phyloP scores from a whole-genome alignment of 2,329 filamentous ascomycete species.

The Colletotrichum godetiae region DNA sequence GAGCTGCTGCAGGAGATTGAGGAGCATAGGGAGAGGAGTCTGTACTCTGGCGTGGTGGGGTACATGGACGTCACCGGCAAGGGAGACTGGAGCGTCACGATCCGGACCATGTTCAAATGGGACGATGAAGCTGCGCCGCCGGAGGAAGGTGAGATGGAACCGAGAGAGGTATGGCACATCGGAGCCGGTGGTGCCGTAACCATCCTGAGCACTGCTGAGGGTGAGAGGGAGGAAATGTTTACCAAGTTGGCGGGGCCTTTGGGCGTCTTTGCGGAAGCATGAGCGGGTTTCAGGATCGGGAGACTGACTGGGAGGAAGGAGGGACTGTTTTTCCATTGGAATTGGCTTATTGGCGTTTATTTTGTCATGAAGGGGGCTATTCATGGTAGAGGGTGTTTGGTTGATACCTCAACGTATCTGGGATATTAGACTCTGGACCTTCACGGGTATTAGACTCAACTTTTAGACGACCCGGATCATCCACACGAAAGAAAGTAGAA shows the following conservation, averaged over 20 bases:
- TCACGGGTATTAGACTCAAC: conserved; percentile 40
- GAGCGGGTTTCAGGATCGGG: not conserved
- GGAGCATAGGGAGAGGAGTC: conserved; percentile 68
- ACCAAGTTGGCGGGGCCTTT: conserved; percentile 74
- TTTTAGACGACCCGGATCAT: conserved; percentile 33
- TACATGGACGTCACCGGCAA: conserved; percentile 88
- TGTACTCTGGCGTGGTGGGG: conserved; percentile 91
- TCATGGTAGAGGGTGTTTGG: conserved; percentile 9
- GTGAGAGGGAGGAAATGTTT: conserved; percentile 92
- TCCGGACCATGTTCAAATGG: conserved; percentile 83
- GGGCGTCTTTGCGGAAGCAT: conserved; percentile 56
- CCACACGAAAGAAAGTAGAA: conserved; percentile 2
- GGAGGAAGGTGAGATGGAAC: conserved; percentile 43
- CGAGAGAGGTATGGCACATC: conserved; percentile 78
- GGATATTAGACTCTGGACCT: conserved; percentile 35
- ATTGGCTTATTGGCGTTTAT: conserved; percentile 17
- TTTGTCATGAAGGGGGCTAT: not conserved
- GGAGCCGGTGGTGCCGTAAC: conserved; percentile 94
- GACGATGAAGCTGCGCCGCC: conserved; percentile 63
- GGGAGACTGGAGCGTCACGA: conserved; percentile 92
- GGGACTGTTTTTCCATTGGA: not conserved
- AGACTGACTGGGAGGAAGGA: too few relatives aligned
- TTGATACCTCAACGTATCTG: conserved; percentile 42
- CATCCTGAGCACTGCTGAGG: conserved; percentile 80
- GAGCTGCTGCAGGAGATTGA: conserved; percentile 82